phyloP scores from a whole-genome alignment of 257 asterid genomes.

The Echium plantagineum region DNA sequence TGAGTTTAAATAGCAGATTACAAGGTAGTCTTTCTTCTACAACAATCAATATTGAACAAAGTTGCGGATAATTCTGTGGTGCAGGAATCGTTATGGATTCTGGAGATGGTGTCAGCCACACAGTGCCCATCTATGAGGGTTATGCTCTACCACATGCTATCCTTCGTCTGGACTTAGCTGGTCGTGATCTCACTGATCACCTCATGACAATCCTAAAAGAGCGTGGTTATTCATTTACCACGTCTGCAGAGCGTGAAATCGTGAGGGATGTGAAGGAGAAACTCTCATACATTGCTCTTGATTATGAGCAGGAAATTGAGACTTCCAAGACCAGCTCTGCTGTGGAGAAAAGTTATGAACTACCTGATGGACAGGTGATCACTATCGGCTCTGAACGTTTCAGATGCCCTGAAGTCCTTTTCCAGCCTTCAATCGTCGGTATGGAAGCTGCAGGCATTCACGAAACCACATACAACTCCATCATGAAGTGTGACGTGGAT shows the following conservation, averaged over 20 bases:
- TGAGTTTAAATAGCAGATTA: too few relatives aligned
- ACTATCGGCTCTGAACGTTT: neutral
- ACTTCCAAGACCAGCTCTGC: neutral
- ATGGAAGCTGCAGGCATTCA: neutral
- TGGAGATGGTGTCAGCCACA: neutral
- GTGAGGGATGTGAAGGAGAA: neutral
- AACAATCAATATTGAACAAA: too few relatives aligned
- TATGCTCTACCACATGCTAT: neutral
- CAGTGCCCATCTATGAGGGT: neutral
- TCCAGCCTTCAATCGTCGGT: neutral
- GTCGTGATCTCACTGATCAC: neutral
- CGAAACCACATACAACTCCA: neutral
- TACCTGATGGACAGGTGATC: neutral
- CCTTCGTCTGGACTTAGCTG: neutral
- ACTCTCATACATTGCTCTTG: neutral
- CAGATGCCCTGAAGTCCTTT: neutral
- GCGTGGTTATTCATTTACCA: too few relatives aligned
- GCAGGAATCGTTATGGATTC: neutral
- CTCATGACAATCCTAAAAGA: neutral
- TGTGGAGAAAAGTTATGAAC: neutral
- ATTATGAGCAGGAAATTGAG: neutral
- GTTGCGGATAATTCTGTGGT: too few relatives aligned
- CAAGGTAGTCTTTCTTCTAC: too few relatives aligned
- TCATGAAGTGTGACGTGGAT: neutral
- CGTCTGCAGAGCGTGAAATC: too few relatives aligned